Evolutionary conservation across 2,329 filamentous ascomycete genomes (phyloP), one percentile per base, ranked within the genome.

Genomic region (Laburnicola sp.): DNA sequence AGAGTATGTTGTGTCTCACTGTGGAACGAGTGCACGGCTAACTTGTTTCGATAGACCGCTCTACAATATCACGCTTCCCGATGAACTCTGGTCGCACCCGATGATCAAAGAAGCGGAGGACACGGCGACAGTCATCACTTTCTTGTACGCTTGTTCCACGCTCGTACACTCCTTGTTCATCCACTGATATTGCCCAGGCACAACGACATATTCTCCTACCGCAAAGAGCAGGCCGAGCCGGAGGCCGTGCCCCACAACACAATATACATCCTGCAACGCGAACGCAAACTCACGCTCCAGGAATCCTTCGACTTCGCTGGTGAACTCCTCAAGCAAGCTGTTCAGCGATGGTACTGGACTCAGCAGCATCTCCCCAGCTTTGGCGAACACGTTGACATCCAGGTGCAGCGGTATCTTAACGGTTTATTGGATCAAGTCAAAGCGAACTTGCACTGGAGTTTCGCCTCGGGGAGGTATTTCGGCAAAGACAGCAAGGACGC

Each of bases 181-280:
- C 22, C 6, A 23, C 37, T 39, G 25, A 36, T 6, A 22, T 36
- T 36, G 5, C 34, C 34, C 21, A 36, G 34, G 34, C 34, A 36
- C 34, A 40, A 40, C 22, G 37, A 40, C 37, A 40, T 40, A 2
- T 40, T 40, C 37, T 40, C 37, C 21, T 40, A 40, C 25, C 37
- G 37, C 22, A 40, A 40, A 27, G 37, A 40, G 37, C 37, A 43
- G 26, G 40, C 26, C n/a, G 40, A 43, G 16, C 40, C 27, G 8
- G 40, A 43, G n/a, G 40, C 40, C 11, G 40, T 43, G 5, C 40
- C 40, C 9, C 40, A 43, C 40, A 43, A 43, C 40, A 43, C 27
- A 8, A 32, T 43, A 9, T 31, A 11, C 21, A 43, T 43, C 25
- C 40, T 43, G 4, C 40, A 43, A 32, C 40, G 40, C 28, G 40